Percentiles rank a stretch among this genome's conserved stretches.
Evolutionary conservation across 1,284 basidiomycete genomes (phyloP).

Genomic region (Boletus mariae): DNA sequence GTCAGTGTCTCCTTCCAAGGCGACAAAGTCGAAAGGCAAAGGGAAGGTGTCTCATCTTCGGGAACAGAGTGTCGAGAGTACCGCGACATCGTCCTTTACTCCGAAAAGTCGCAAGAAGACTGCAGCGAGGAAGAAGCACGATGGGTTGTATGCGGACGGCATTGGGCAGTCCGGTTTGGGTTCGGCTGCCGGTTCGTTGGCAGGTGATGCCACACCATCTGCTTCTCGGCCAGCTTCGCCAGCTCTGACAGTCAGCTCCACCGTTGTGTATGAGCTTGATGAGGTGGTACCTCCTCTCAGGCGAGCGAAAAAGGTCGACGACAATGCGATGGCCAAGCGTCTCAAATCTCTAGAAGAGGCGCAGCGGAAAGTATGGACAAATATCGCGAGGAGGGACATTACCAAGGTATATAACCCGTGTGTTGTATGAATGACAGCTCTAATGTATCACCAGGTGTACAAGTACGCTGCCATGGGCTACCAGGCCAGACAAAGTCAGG

Average conservation of each 20-base stretch:
- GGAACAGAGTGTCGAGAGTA: slow-evolving; percentile 45
- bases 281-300: slow-evolving; percentile 65
- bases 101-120: slow-evolving; percentile 40
- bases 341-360: slow-evolving; percentile 77
- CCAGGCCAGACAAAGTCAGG: slow-evolving; percentile 61
- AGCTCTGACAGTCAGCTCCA: slow-evolving; percentile 47
- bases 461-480: slow-evolving; percentile 69
- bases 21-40: slow-evolving; percentile 36
- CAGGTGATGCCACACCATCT: slow-evolving; percentile 54
- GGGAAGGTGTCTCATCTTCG: slow-evolving; percentile 40
- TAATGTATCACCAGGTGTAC: slow-evolving; percentile 59
- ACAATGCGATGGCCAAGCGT: slow-evolving; percentile 65
- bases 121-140: slow-evolving; percentile 46
- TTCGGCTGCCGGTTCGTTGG: slow-evolving; percentile 55
- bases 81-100: slow-evolving; percentile 29
- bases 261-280: slow-evolving; percentile 67
- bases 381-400: slow-evolving; percentile 78
- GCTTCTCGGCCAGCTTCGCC: slow-evolving; percentile 63
- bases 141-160: slow-evolving; percentile 39
- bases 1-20: slow-evolving; percentile 22
- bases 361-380: slow-evolving; percentile 84
- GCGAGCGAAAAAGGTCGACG: slow-evolving; percentile 73
- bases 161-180: slow-evolving; percentile 49
- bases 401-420: slow-evolving; percentile 55
- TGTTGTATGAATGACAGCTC: slow-evolving; percentile 4